These are phyloP conservation scores for Trichoderma aggressivum DNA, from an alignment of 2,329 filamentous ascomycete species.

Conservation along the genomic window DNA sequence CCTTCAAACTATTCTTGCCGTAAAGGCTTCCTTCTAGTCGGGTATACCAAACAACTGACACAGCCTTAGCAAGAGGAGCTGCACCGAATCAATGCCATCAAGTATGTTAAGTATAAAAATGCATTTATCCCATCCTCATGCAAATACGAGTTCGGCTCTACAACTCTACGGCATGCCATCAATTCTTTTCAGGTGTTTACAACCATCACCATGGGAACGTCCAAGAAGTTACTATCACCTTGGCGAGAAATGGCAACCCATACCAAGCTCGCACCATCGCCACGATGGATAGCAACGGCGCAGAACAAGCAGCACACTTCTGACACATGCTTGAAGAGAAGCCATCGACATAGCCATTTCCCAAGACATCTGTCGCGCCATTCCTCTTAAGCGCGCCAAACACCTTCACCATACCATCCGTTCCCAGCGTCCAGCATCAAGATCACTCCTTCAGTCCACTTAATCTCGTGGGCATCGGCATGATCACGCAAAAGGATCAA, in stretches of 20 bases:
- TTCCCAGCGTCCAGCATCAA: not conserved
- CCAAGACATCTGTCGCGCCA: not conserved
- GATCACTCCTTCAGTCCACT: not conserved
- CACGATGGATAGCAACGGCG: not conserved
- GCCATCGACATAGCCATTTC: not conserved
- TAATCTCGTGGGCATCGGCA: not conserved
- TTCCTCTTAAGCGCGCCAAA: not conserved
- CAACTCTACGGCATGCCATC: not conserved
- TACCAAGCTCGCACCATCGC: not conserved
- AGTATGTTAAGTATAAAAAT: not conserved
- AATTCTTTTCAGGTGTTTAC: not conserved
- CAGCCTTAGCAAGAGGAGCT: not conserved
- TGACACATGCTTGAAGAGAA: not conserved
- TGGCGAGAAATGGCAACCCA: not conserved
- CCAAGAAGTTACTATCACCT: not conserved
- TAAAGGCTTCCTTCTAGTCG: not conserved
- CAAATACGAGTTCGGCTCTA: not conserved
- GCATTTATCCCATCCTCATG: not conserved
- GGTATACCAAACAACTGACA: not conserved
- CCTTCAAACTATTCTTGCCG: not conserved
- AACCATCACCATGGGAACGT: not conserved
- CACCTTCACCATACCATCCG: not conserved
- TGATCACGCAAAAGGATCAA: not conserved
- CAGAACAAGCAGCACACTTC: not conserved
- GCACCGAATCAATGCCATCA: not conserved